Conservation (phyloP, 2,329 filamentous ascomycete species). For the Fusarium sp. region DNA sequence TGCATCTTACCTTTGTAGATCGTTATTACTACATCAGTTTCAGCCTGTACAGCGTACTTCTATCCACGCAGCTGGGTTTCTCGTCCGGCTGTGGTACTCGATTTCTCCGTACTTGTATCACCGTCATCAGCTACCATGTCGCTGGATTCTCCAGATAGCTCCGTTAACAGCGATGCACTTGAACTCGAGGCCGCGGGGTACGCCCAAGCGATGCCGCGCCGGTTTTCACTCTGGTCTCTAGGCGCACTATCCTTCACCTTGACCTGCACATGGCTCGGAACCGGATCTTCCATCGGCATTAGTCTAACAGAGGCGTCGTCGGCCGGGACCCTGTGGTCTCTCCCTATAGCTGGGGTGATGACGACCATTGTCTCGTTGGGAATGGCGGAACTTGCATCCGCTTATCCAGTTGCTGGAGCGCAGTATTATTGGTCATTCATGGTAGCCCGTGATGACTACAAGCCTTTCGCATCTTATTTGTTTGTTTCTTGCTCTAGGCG, state of each 20-base stretch:
- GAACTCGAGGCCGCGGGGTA: conserved; percentile 51
- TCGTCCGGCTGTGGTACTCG: rapidly evolving
- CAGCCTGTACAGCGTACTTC: rapidly evolving
- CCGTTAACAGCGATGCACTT: conserved; percentile 40
- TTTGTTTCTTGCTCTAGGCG: rapidly evolving
- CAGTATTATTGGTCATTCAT: conserved; percentile 50
- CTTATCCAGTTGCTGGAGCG: conserved; percentile 46
- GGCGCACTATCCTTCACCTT: conserved; percentile 49
- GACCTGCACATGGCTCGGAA: conserved; percentile 51
- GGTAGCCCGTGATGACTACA: conserved; percentile 40
- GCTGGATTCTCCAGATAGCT: not conserved
- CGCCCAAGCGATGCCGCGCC: conserved; percentile 49
- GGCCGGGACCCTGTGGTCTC: conserved; percentile 47
- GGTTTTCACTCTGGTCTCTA: conserved; percentile 48
- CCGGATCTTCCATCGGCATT: conserved; percentile 49
- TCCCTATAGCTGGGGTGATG: conserved; percentile 47
- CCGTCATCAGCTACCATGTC: not conserved
- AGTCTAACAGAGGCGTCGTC: conserved; percentile 45
- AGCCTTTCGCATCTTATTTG: conserved; percentile 46
- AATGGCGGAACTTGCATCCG: conserved; percentile 47
- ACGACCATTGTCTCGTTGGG: conserved; percentile 46
- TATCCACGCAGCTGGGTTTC: rapidly evolving
- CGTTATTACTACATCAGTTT: rapidly evolving
- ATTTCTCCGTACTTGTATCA: not conserved
- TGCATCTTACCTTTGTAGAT: not conserved